A percentile compares a stretch with the other conserved stretches of the same genome.
Conservation (phyloP, 495 filamentous ascomycete species). For the Entonaema liquescens region DNA sequence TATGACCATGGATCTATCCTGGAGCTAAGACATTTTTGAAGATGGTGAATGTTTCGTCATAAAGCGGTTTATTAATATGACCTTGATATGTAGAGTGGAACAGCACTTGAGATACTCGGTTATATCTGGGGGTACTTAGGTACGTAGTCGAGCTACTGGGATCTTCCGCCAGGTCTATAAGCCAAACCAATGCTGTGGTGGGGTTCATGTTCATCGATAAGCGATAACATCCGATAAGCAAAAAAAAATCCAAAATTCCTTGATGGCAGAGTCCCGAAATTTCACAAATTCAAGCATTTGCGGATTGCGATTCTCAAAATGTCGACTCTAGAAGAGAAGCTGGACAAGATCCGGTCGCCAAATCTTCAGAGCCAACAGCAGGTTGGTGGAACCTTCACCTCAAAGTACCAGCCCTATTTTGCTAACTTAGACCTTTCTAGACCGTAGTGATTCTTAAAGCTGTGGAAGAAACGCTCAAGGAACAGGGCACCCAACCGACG, state of each 20-base stretch:
- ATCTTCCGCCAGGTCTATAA: too few species aligned
- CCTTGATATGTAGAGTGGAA: too few species aligned
- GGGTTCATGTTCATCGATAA: slow-evolving; percentile 30
- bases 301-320: slow-evolving; percentile 57
- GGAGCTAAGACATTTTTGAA: not conserved
- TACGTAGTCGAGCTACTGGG: too few species aligned
- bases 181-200: slow-evolving; percentile 36
- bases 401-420: not conserved
- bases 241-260: slow-evolving; percentile 47
- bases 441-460: slow-evolving; percentile 87
- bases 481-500: slow-evolving; percentile 81
- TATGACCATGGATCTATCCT: not conserved
- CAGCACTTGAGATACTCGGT: too few species aligned
- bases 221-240: slow-evolving; percentile 43
- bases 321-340: slow-evolving; percentile 85
- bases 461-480: slow-evolving; percentile 88
- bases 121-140: not conserved
- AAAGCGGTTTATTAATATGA: not conserved
- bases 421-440: slow-evolving; percentile 54
- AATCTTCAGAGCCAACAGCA: slow-evolving; percentile 95
- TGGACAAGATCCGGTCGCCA: slow-evolving; percentile 95
- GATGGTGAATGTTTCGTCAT: not conserved
- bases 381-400: slow-evolving; percentile 58
- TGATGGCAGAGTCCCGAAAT: not conserved
- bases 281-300: slow-evolving; percentile 31